These are phyloP conservation scores for Ramaria sp. DNA, from an alignment of 768 basidiomycete species.

Conservation along the genomic window DNA sequence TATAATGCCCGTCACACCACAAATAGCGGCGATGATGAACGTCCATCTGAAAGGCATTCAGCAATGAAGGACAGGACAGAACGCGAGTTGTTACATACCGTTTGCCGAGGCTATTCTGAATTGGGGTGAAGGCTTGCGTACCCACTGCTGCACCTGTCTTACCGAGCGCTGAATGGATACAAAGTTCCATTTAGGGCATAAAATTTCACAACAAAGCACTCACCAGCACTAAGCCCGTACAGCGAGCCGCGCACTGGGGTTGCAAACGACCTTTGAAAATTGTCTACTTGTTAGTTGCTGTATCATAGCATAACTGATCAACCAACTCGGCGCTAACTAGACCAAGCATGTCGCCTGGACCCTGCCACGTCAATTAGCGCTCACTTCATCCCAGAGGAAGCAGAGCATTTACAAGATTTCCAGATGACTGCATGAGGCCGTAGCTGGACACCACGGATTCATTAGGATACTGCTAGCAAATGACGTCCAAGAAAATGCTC, in stretches of 20 bases:
- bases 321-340: constrained; percentile 56
- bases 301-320: neutral
- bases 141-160: constrained; percentile 67
- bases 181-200: neutral
- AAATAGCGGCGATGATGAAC: constrained; percentile 60
- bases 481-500: constrained; percentile 12
- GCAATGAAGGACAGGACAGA: constrained; percentile 1
- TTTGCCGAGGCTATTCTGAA: constrained; percentile 56
- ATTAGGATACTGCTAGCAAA: neutral
- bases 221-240: constrained; percentile 49
- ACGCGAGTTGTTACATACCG: constrained; percentile 25
- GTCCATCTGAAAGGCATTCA: constrained; percentile 35
- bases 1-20: constrained; percentile 49
- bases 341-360: constrained; percentile 63
- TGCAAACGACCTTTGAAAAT: constrained; percentile 37
- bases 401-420: constrained; percentile 40
- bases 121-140: constrained; percentile 60
- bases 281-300: neutral
- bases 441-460: constrained; percentile 31
- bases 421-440: constrained; percentile 61
- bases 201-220: neutral
- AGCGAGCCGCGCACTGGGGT: constrained; percentile 61
- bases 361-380: constrained; percentile 26
- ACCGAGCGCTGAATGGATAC: constrained; percentile 33
- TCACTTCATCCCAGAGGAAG: neutral